Base-by-base conservation (phyloP, 208 protist genomes). In the Trypanosomatidae sp. region DNA sequence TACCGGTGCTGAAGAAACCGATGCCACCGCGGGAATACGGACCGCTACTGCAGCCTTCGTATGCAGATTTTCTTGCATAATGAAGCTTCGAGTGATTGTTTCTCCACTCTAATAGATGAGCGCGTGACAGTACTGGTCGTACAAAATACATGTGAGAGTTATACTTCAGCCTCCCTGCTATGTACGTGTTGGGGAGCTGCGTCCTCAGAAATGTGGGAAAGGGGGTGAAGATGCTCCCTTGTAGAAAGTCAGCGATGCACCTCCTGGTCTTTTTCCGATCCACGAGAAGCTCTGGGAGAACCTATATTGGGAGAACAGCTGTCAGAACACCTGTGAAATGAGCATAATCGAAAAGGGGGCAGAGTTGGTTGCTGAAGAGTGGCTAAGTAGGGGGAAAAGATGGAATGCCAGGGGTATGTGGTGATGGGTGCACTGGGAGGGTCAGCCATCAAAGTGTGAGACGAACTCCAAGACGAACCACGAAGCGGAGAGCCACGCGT, bases 11-110 rank as follows among this genome's bases (percentile, higher is more conserved):
- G 52, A 53, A 28, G 19, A 7, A 5, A 10, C 25, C 9, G 44
- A 53, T 30, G 47, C 17, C 13, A 55, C 68, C 1, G 74, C 22
- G 1, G 60, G 62, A 58, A 73, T 43, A 47, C 39, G 58, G 17
- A 53, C n/a, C 0, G 46, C 22, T 8, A 58, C 28, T 17, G 43
- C 43, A 10, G 55, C 62, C 22, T 41, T 69, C 46, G 52, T 19
- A 43, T 22, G 47, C 28, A 3, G 12, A 25, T 39, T 33, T 9
- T 28, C 28, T 69, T 69, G 66, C 66, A 69, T 69, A 12, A 56
- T 36, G 28, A 13, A 46, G 22, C 9, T 9, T 65, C 19, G 19
- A n/a, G 39, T 12, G 10, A 22, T 43, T 17, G 39, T 22, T 3
- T 41, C 17, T 65, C 13, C 8, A 1, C 17, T 46, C 58, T n/a